These are phyloP conservation scores for Claviceps maximensis DNA, from an alignment of 2,329 filamentous ascomycete species.

Conservation along the genomic window DNA sequence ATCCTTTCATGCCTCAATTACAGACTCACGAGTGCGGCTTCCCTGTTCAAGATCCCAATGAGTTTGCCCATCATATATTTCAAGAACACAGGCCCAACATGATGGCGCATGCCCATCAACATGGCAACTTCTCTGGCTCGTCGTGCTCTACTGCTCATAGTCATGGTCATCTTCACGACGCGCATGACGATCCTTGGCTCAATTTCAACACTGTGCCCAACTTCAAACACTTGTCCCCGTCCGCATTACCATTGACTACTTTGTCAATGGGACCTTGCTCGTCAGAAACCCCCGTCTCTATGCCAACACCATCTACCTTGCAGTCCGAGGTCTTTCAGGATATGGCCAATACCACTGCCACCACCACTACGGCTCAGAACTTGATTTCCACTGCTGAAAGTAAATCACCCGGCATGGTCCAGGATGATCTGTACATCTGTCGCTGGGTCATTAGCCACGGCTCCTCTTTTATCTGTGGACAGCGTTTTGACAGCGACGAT, in stretches of 20 bases:
- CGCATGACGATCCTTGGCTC: constrained; percentile 2
- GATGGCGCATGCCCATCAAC: constrained; percentile 7
- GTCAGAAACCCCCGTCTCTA: constrained; percentile 9
- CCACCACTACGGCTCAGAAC: background rate
- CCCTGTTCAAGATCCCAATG: constrained; percentile 13
- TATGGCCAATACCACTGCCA: background rate
- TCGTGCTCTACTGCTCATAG: constrained; percentile 1
- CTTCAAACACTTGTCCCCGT: constrained; percentile 11
- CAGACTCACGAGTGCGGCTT: constrained; percentile 16
- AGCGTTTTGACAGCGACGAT: constrained; percentile 29
- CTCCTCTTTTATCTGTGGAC: constrained; percentile 15
- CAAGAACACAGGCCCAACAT: constrained; percentile 13
- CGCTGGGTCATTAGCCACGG: constrained; percentile 17
- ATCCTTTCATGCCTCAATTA: constrained; percentile 8
- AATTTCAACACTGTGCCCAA: background rate
- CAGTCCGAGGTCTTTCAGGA: constrained; percentile 11
- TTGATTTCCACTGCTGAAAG: background rate
- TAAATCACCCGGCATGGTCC: constrained; percentile 9
- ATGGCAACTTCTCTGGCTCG: constrained; percentile 2
- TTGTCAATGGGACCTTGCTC: constrained; percentile 12
- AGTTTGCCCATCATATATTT: constrained; percentile 18
- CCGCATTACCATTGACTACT: constrained; percentile 12
- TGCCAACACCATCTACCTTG: constrained; percentile 12
- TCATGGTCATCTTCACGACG: constrained; percentile 1
- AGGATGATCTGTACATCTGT: constrained; percentile 18